phyloP scores from a whole-genome alignment of 2,329 filamentous ascomycete genomes.

The Teratosphaeria viscida region DNA sequence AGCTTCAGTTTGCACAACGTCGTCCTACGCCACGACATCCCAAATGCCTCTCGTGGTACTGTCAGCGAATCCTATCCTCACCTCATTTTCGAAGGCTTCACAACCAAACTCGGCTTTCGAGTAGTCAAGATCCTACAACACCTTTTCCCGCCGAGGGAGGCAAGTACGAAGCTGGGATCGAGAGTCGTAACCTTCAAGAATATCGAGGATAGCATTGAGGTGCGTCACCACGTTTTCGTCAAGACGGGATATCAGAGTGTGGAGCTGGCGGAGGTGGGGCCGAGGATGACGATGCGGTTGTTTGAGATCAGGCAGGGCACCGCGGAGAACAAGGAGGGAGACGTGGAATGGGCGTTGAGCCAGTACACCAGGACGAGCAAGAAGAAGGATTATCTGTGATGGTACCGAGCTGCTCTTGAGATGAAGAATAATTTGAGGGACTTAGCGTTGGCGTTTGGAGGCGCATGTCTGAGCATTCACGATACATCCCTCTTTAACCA shows the following conservation, averaged over 20 bases:
- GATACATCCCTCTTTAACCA: no score
- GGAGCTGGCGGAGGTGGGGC: constrained; percentile 80
- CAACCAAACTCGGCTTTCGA: constrained; percentile 64
- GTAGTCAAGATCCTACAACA: constrained; percentile 89
- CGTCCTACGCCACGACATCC: constrained; percentile 83
- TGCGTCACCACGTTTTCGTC: constrained; percentile 89
- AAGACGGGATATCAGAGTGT: constrained; percentile 83
- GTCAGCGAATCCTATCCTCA: constrained; percentile 90
- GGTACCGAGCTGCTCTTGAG: background rate
- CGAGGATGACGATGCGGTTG: constrained; percentile 90
- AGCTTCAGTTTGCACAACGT: constrained; percentile 90
- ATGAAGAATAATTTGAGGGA: background rate
- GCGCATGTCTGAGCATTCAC: background rate
- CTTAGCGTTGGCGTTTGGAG: background rate
- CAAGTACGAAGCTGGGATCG: constrained; percentile 70
- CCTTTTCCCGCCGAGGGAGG: constrained; percentile 80
- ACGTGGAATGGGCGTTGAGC: constrained; percentile 92
- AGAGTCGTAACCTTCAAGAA: constrained; percentile 91
- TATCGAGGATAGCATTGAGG: constrained; percentile 77
- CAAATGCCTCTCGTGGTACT: constrained; percentile 73
- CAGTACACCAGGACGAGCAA: constrained; percentile 87
- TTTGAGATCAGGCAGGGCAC: constrained; percentile 91
- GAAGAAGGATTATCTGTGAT: constrained; percentile 87
- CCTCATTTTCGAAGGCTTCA: constrained; percentile 91
- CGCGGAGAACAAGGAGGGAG: constrained; percentile 86